A percentile compares a stretch with the other conserved stretches of the same genome.
Evolutionary conservation across 805 yeast species (phyloP).

Genomic region (Brettanomyces nanus): DNA sequence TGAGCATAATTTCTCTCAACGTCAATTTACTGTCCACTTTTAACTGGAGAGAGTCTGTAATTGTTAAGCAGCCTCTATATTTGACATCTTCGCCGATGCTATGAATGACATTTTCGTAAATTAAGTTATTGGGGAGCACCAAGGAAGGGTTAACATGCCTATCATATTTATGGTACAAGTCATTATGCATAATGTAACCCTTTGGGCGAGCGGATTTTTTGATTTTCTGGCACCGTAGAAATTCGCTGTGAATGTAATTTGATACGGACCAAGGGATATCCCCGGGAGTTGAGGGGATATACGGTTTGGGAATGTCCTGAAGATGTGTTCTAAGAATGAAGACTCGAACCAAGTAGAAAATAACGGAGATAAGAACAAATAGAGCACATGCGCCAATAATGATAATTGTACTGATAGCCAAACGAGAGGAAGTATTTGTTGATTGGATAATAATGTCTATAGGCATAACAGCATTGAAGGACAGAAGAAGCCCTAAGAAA

Average conservation of each 20-base stretch:
- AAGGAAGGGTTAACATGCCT: neutral
- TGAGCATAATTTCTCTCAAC: constrained; percentile 25
- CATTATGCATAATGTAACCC: constrained; percentile 39
- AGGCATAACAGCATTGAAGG: constrained; percentile 64
- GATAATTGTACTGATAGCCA: constrained; percentile 75
- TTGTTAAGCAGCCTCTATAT: constrained; percentile 26
- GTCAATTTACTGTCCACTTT: constrained; percentile 15
- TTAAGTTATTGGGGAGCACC: constrained; percentile 21
- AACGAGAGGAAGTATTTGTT: constrained; percentile 37
- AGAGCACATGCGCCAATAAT: constrained; percentile 65
- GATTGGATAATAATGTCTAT: constrained; percentile 67
- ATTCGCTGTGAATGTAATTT: constrained; percentile 30
- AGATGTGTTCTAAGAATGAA: constrained; percentile 48
- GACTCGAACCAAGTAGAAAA: constrained; percentile 52
- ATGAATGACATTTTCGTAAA: constrained; percentile 50
- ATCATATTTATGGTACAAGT: constrained; percentile 28
- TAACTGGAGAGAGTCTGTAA: constrained; percentile 13
- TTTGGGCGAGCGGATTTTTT: constrained; percentile 33
- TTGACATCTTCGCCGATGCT: constrained; percentile 52
- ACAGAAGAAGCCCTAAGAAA: constrained; percentile 36
- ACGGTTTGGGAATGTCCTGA: constrained; percentile 71
- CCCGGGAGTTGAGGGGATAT: constrained; percentile 57
- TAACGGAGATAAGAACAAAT: constrained; percentile 41
- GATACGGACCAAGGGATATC: constrained; percentile 47
- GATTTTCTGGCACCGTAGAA: constrained; percentile 35